A percentile compares a stretch with the other conserved stretches of the same genome.
Conservation (phyloP, 1,284 basidiomycete genomes). For the Cutaneotrichosporon dermatis region DNA sequence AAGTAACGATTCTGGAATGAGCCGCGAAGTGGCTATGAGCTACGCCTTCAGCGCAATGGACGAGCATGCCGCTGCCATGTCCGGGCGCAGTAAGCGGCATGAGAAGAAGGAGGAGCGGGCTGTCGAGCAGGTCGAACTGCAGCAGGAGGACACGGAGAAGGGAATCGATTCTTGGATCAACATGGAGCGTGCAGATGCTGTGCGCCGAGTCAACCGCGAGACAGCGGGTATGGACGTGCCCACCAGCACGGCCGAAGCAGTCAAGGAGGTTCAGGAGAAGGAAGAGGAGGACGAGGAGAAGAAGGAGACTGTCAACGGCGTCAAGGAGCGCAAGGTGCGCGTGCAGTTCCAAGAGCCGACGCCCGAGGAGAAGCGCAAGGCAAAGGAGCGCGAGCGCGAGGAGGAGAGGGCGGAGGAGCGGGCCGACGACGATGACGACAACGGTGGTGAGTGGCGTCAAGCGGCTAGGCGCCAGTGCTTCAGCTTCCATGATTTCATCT, state of each 20-base stretch:
- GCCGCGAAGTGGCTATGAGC: constrained; percentile 39
- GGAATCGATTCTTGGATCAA: constrained; percentile 42
- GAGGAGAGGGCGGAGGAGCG: constrained; percentile 3
- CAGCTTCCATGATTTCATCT: background rate
- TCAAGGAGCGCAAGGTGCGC: constrained; percentile 3
- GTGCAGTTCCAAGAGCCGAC: constrained; percentile 1
- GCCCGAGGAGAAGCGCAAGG: constrained; percentile 7
- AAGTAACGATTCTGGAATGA: constrained; percentile 21
- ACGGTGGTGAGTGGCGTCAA: constrained; percentile 23
- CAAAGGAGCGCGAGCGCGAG: background rate
- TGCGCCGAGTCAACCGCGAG: constrained; percentile 1
- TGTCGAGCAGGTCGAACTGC: constrained; percentile 15
- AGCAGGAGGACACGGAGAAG: constrained; percentile 19
- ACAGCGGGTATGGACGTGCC: constrained; percentile 23
- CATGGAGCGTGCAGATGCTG: constrained; percentile 18
- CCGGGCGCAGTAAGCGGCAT: background rate
- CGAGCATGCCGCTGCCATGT: constrained; percentile 15
- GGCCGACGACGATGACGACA: constrained; percentile 12
- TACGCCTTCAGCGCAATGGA: constrained; percentile 35
- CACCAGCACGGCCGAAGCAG: constrained; percentile 17
- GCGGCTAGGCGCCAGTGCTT: too few species aligned
- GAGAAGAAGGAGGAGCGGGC: constrained; percentile 11
- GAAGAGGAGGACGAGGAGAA: constrained; percentile 10
- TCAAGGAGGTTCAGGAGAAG: constrained; percentile 8
- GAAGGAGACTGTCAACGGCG: constrained; percentile 5